These are phyloP conservation scores for Nadsonia commutata DNA, from an alignment of 1,139 yeast species.

Conservation along the genomic window DNA sequence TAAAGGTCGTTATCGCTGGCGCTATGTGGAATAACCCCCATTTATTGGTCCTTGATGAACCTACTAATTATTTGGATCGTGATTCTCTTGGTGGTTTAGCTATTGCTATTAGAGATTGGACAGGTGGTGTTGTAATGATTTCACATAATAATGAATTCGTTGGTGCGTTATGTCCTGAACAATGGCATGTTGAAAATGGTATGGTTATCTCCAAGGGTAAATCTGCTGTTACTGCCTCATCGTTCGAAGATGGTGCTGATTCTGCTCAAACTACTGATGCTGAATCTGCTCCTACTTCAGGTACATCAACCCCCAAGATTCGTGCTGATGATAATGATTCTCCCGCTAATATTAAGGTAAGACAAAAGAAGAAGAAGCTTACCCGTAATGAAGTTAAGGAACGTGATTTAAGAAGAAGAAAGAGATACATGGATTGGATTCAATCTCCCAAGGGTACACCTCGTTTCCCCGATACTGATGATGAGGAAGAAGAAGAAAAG, in stretches of 20 bases:
- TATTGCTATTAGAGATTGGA: constrained; percentile 93
- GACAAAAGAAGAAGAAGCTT: constrained; percentile 72
- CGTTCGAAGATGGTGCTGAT: constrained; percentile 59
- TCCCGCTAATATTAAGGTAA: constrained; percentile 90
- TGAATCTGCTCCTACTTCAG: constrained; percentile 14
- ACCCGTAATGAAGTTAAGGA: constrained; percentile 90
- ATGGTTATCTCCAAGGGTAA: constrained; percentile 72
- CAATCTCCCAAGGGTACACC: constrained; percentile 96
- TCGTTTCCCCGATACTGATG: constrained; percentile 83
- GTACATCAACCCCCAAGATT: neutral
- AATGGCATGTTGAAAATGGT: constrained; percentile 95
- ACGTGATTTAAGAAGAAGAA: constrained; percentile 86
- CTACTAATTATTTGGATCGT: constrained; percentile 95
- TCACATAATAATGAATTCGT: constrained; percentile 95
- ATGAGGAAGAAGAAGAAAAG: constrained; percentile 60
- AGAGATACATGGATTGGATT: constrained; percentile 90
- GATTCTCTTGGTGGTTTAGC: constrained; percentile 97
- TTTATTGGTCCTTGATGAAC: constrained; percentile 90
- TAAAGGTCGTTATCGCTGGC: constrained; percentile 96
- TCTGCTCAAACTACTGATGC: constrained; percentile 14
- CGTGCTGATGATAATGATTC: constrained; percentile 38
- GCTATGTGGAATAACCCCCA: constrained; percentile 99
- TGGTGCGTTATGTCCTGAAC: constrained; percentile 96
- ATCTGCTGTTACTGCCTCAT: constrained; percentile 53
- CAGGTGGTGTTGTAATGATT: constrained; percentile 97